A percentile compares a stretch with the other conserved stretches of the same genome.
phyloP scores from a whole-genome alignment of 768 basidiomycete genomes.

The Naganishia vishniacii region DNA sequence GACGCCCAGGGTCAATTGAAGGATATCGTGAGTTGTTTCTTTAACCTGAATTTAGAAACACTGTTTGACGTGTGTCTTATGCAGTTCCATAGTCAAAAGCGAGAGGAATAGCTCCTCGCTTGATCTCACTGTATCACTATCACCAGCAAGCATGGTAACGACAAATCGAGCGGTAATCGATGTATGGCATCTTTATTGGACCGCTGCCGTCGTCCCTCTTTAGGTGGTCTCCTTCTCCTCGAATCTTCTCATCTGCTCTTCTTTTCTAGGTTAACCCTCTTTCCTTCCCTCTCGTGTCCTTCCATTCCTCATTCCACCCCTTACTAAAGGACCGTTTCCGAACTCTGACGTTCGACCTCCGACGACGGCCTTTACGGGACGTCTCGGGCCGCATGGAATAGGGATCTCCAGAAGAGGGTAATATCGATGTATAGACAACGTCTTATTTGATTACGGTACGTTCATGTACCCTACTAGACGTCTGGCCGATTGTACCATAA shows the following conservation, averaged over 20 bases:
- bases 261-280: not conserved
- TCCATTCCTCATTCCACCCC: slow-evolving; percentile 6
- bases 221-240: not conserved
- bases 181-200: slow-evolving; percentile 3
- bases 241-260: not conserved
- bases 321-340: slow-evolving; percentile 12
- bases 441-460: slow-evolving; percentile 29
- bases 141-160: not conserved
- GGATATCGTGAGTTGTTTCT: slow-evolving; percentile 41
- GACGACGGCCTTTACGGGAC: not conserved
- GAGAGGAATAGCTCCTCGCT: slow-evolving; percentile 24
- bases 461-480: slow-evolving; percentile 2
- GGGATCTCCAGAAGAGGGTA: slow-evolving; percentile 17
- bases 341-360: slow-evolving; percentile 1
- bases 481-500: slow-evolving; percentile 29
- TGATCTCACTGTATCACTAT: slow-evolving; percentile 4
- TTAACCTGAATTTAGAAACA: too few relatives aligned
- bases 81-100: slow-evolving; percentile 45
- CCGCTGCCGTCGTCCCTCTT: not conserved
- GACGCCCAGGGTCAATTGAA: slow-evolving; percentile 81
- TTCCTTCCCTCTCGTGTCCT: not conserved
- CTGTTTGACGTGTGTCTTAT: too few relatives aligned
- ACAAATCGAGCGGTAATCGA: not conserved
- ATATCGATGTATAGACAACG: slow-evolving; percentile 16
- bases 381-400: not conserved